A percentile compares a stretch with the other conserved stretches of the same genome.
Conservation (phyloP, 306 rosid species). For the Glycyrrhiza uralensis region DNA sequence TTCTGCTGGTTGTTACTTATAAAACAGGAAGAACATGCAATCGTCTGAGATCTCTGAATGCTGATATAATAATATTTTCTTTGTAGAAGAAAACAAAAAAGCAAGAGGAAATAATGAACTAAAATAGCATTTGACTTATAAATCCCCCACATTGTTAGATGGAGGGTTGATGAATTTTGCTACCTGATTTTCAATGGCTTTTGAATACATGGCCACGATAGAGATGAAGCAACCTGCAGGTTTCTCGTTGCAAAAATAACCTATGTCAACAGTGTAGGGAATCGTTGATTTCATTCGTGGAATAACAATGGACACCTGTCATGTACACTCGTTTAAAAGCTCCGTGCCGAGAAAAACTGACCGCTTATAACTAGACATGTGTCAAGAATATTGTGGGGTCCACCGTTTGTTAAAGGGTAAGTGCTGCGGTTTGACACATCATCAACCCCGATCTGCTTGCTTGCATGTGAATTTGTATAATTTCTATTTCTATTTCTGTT, state of each 20-base stretch:
- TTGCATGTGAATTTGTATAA: neutral
- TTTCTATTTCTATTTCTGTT: no score
- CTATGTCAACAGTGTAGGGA: slow-evolving; percentile 32
- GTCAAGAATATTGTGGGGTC: slow-evolving; percentile 16
- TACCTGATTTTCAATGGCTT: slow-evolving; percentile 59
- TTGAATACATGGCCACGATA: slow-evolving; percentile 31
- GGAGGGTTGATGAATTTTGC: slow-evolving; percentile 56
- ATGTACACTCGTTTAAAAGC: neutral
- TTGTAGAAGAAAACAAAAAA: slow-evolving; percentile 9
- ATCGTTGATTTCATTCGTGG: slow-evolving; percentile 45
- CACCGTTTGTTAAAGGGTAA: neutral
- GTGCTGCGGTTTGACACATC: slow-evolving; percentile 26
- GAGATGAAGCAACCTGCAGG: slow-evolving; percentile 31
- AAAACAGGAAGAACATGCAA: slow-evolving; percentile 20
- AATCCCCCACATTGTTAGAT: slow-evolving; percentile 55
- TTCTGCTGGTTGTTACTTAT: slow-evolving; percentile 17
- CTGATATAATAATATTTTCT: slow-evolving; percentile 25
- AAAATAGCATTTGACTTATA: slow-evolving; percentile 31
- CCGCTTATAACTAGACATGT: slow-evolving; percentile 26
- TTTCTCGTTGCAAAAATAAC: neutral
- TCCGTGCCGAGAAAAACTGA: slow-evolving; percentile 30
- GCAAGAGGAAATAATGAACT: slow-evolving; percentile 5
- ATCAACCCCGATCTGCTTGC: neutral
- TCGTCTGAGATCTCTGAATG: slow-evolving; percentile 1
- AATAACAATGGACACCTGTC: slow-evolving; percentile 40